A percentile compares a stretch with the other conserved stretches of the same genome.
Conservation (phyloP, 345 rosid genomes). For the Rubroshorea leprosula region DNA sequence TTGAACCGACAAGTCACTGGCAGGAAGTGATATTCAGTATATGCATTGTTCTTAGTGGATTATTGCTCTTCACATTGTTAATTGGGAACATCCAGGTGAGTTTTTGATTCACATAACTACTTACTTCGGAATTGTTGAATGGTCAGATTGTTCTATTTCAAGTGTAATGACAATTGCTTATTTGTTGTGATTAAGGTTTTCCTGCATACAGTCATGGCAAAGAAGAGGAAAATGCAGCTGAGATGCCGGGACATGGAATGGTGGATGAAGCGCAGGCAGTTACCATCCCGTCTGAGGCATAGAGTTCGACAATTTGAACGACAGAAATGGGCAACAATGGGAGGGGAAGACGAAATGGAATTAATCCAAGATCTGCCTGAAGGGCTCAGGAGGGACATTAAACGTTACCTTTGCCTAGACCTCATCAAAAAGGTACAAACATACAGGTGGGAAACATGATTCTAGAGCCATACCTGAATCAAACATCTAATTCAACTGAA, state of each 20-base stretch:
- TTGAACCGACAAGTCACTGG: slow-evolving; percentile 50
- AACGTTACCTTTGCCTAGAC: slow-evolving; percentile 42
- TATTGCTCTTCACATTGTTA: slow-evolving; percentile 53
- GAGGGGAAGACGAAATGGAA: slow-evolving; percentile 43
- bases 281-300: slow-evolving; percentile 35
- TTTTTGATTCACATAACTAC: neutral
- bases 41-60: slow-evolving; percentile 41
- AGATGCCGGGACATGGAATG: slow-evolving; percentile 41
- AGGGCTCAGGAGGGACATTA: slow-evolving; percentile 54
- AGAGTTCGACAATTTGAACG: slow-evolving; percentile 42
- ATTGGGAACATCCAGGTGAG: slow-evolving; percentile 63
- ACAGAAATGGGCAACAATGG: slow-evolving; percentile 35
- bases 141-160: no score
- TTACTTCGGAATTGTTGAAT: neutral
- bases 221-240: slow-evolving; percentile 43
- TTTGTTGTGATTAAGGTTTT: slow-evolving; percentile 29
- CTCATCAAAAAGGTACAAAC: slow-evolving; percentile 22
- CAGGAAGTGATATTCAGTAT: slow-evolving; percentile 56
- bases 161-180: neutral
- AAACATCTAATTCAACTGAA: neutral
- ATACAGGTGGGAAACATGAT: neutral
- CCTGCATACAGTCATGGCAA: slow-evolving; percentile 40
- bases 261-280: slow-evolving; percentile 57
- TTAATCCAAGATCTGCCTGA: slow-evolving; percentile 46
- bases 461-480: neutral